Percentiles rank a stretch among this genome's conserved stretches.
These are phyloP conservation scores for Gymnopilus dilepis DNA, from an alignment of 768 basidiomycete species.

Conservation along the genomic window DNA sequence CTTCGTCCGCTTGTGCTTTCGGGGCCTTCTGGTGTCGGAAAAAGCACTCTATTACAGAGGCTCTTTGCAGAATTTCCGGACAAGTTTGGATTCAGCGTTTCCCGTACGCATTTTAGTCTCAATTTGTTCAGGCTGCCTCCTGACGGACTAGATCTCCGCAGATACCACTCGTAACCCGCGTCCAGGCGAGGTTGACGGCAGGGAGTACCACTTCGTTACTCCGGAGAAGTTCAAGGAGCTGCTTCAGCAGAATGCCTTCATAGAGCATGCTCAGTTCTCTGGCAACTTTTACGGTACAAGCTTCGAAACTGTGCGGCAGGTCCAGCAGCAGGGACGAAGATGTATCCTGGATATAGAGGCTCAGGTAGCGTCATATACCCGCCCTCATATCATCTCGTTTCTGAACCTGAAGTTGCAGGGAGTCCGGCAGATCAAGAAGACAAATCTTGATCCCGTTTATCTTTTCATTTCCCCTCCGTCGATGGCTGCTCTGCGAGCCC, in stretches of 20 bases:
- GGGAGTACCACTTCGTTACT: constrained; percentile 86
- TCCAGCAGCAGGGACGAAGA: constrained; percentile 70
- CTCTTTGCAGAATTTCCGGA: constrained; percentile 84
- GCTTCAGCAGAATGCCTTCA: constrained; percentile 75
- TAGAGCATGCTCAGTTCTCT: constrained; percentile 94
- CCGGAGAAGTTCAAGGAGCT: constrained; percentile 74
- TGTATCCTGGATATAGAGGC: constrained; percentile 97
- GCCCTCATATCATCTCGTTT: constrained; percentile 7
- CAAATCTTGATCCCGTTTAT: constrained; percentile 82
- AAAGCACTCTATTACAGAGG: constrained; percentile 84
- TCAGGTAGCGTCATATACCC: constrained; percentile 60
- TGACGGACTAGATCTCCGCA: constrained; percentile 35
- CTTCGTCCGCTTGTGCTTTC: constrained; percentile 85
- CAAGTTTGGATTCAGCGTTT: constrained; percentile 92
- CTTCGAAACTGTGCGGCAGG: constrained; percentile 71
- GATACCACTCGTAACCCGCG: constrained; percentile 91
- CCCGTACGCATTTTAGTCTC: constrained; percentile 59
- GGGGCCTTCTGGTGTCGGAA: constrained; percentile 93
- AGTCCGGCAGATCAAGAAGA: constrained; percentile 88
- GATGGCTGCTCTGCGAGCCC: constrained; percentile 66
- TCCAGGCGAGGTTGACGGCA: constrained; percentile 80
- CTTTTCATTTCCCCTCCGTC: constrained; percentile 93
- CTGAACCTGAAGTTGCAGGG: constrained; percentile 56
- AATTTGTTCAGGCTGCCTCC: constrained; percentile 10
- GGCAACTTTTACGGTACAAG: constrained; percentile 95